Conservation (phyloP, 2,329 filamentous ascomycete genomes). For the Knoxdaviesia capensis region DNA sequence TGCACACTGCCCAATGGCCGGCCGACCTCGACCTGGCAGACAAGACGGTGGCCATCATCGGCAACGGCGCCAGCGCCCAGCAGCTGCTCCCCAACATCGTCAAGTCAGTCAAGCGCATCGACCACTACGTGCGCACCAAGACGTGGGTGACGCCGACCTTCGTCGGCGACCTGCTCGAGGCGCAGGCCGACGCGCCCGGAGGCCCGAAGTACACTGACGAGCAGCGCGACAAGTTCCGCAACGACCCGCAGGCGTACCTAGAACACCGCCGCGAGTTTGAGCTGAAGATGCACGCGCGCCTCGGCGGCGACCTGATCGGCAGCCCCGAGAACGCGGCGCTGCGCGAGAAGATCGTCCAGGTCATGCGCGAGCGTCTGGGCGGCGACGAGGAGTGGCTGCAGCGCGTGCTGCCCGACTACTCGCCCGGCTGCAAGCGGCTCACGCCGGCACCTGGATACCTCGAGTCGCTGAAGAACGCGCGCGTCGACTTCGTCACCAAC, state of each 20-base stretch:
- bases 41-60: constrained; percentile 29
- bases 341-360: constrained; percentile 17
- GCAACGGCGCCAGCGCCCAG: constrained; percentile 28
- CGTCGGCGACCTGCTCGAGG: constrained; percentile 8
- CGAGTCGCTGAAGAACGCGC: constrained; percentile 38
- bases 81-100: constrained; percentile 24
- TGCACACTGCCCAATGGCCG: constrained; percentile 35
- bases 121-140: constrained; percentile 12
- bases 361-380: constrained; percentile 20
- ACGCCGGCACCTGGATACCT: constrained; percentile 50
- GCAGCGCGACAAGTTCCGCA: constrained; percentile 16
- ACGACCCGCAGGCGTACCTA: constrained; percentile 19
- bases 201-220: constrained; percentile 13
- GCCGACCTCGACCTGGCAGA: constrained; percentile 19
- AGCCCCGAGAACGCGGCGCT: constrained; percentile 18
- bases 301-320: constrained; percentile 20
- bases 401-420: constrained; percentile 24
- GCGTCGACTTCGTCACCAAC: constrained; percentile 39
- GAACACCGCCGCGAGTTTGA: constrained; percentile 21
- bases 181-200: constrained; percentile 2
- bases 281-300: constrained; percentile 18
- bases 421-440: constrained; percentile 41
- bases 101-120: constrained; percentile 12
- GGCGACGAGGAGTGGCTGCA: constrained; percentile 19
- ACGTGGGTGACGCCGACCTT: constrained; percentile 12